Conservation (phyloP, 2,329 filamentous ascomycete genomes). For the Apiospora marii region DNA sequence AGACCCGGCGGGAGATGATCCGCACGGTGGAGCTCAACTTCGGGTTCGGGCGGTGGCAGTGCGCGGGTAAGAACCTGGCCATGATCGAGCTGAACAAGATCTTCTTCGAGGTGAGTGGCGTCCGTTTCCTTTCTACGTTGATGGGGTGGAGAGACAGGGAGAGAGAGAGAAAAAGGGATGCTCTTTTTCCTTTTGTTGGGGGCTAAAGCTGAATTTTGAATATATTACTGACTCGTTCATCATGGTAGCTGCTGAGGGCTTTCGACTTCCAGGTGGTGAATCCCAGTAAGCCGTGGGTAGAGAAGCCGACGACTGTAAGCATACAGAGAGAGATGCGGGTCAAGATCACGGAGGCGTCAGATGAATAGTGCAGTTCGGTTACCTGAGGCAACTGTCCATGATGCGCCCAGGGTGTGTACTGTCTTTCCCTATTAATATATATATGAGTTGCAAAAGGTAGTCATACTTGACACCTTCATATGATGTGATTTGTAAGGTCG, state of each 20-base stretch:
- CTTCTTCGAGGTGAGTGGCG: constrained; percentile 48
- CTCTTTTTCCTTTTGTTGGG: neutral
- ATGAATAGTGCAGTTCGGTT: neutral
- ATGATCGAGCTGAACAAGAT: constrained; percentile 53
- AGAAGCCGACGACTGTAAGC: constrained; percentile 30
- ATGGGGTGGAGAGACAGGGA: too few relatives aligned
- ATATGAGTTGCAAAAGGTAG: too few relatives aligned
- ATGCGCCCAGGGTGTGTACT: too few relatives aligned
- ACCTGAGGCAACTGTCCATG: too few relatives aligned
- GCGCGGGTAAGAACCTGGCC: constrained; percentile 51
- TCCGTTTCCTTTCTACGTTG: neutral
- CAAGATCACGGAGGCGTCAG: constrained; percentile 29
- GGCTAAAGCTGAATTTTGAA: neutral
- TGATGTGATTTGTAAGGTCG: neutral
- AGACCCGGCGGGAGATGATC: constrained; percentile 41
- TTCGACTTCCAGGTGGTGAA: constrained; percentile 36
- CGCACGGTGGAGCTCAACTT: constrained; percentile 49
- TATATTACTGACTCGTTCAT: neutral
- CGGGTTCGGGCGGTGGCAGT: constrained; percentile 48
- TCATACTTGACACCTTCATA: neutral
- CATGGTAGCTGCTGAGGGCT: constrained; percentile 31
- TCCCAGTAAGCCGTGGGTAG: constrained; percentile 30
- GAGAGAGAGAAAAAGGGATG: neutral
- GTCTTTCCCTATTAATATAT: neutral
- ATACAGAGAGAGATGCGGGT: constrained; percentile 35